phyloP scores from a whole-genome alignment of 2,329 filamentous ascomycete species.

The Verticillium longisporum region DNA sequence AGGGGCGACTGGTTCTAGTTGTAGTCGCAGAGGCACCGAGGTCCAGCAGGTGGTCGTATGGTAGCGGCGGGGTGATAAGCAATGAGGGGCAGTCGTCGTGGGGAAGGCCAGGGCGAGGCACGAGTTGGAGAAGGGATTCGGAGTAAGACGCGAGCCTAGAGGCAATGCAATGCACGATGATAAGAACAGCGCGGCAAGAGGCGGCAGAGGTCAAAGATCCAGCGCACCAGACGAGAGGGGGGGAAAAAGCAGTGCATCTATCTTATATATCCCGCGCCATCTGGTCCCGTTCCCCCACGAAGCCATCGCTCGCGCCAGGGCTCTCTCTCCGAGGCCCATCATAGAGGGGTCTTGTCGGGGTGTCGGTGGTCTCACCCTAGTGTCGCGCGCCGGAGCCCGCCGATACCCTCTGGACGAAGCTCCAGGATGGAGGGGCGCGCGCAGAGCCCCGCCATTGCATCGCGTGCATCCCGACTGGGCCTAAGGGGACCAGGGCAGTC shows the following conservation, averaged over 20 bases:
- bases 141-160: neutral
- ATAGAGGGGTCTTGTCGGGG: neutral
- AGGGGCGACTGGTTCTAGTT: neutral
- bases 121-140: neutral
- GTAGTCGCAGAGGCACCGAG: neutral
- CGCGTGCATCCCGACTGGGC: neutral
- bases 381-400: constrained; percentile 14
- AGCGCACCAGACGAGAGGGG: neutral
- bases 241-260: neutral
- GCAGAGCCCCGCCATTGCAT: neutral
- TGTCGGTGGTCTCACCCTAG: constrained; percentile 2
- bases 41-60: neutral
- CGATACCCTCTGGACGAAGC: constrained; percentile 10
- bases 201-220: neutral
- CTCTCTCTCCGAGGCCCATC: neutral
- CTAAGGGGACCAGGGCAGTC: neutral
- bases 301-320: neutral
- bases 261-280: neutral
- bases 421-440: neutral
- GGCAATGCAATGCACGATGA: neutral
- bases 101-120: neutral
- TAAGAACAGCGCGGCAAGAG: neutral
- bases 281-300: neutral
- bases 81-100: neutral
- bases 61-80: neutral